Conservation (phyloP, 2,329 filamentous ascomycete genomes). For the Nothophaeocryptopus gaeumannii region DNA sequence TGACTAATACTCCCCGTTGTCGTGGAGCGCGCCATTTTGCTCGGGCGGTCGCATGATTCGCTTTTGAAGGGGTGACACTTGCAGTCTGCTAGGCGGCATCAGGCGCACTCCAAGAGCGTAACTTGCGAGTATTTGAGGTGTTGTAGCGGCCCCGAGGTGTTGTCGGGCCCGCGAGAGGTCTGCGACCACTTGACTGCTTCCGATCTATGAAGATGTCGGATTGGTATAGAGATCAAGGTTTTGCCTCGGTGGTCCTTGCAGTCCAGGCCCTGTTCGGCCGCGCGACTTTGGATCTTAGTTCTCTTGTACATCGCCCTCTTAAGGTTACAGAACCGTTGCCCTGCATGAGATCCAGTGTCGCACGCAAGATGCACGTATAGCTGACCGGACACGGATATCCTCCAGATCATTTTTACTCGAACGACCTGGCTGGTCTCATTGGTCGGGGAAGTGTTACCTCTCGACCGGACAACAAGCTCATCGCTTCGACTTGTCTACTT, state of each 20-base stretch:
- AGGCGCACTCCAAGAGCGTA: slow-evolving; percentile 7
- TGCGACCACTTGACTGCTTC: slow-evolving; percentile 10
- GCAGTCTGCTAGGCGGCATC: slow-evolving; percentile 5
- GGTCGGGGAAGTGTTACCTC: not conserved
- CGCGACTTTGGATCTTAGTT: slow-evolving; percentile 2
- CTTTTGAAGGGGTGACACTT: slow-evolving; percentile 7
- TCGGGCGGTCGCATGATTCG: slow-evolving; percentile 5
- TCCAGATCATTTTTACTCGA: not conserved
- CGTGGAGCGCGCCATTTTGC: slow-evolving; percentile 1
- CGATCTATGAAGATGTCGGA: slow-evolving; percentile 10
- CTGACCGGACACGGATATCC: not conserved
- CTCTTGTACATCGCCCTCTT: not conserved
- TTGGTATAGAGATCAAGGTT: slow-evolving; percentile 13
- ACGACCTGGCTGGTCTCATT: not conserved
- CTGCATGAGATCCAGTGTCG: slow-evolving; percentile 4
- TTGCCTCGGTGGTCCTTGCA: slow-evolving; percentile 10
- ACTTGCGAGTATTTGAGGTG: slow-evolving; percentile 10
- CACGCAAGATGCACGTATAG: slow-evolving; percentile 9
- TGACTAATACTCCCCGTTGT: slow-evolving; percentile 2
- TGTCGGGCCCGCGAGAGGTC: slow-evolving; percentile 8
- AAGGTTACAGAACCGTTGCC: slow-evolving; percentile 4
- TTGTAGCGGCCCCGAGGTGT: slow-evolving; percentile 12
- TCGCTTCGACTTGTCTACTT: no score
- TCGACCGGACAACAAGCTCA: no score
- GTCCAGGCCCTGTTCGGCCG: slow-evolving; percentile 6